A percentile compares a stretch with the other conserved stretches of the same genome.
phyloP scores from a whole-genome alignment of 345 rosid species.

The Salix viminalis region DNA sequence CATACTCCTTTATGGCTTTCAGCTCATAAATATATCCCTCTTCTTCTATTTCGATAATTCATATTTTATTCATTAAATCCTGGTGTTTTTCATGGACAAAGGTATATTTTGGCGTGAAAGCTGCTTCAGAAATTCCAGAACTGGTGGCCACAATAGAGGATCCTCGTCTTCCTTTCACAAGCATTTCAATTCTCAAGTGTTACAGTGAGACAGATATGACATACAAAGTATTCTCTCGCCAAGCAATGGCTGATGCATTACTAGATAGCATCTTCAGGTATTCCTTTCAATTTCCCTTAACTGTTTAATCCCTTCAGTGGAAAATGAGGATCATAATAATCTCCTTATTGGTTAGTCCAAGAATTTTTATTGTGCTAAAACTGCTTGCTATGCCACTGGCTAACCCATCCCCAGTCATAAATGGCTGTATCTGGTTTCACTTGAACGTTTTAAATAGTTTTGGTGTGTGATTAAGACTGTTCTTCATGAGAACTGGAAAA shows the following conservation, averaged over 20 bases:
- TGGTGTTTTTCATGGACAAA: slow-evolving; percentile 25
- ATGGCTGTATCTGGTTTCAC: too few species aligned
- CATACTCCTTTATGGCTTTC: not conserved
- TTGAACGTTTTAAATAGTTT: too few species aligned
- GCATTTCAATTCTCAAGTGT: slow-evolving; percentile 69
- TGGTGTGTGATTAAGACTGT: too few species aligned
- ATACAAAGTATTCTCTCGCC: slow-evolving; percentile 76
- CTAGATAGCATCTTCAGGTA: slow-evolving; percentile 85
- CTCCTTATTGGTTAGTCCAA: too few species aligned
- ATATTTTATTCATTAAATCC: slow-evolving; percentile 5
- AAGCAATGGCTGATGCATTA: slow-evolving; percentile 51
- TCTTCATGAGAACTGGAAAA: too few species aligned
- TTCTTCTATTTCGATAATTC: not conserved
- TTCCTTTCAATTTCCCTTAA: not conserved
- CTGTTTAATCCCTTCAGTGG: not conserved
- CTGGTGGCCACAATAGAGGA: slow-evolving; percentile 84
- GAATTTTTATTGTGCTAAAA: too few species aligned
- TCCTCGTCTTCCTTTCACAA: slow-evolving; percentile 67
- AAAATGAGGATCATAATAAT: not conserved
- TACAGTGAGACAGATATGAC: slow-evolving; percentile 48
- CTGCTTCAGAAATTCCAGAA: slow-evolving; percentile 57
- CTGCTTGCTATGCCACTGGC: too few species aligned
- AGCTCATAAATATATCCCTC: not conserved
- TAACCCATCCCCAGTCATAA: too few species aligned
- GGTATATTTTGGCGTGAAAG: slow-evolving; percentile 70